phyloP scores from a whole-genome alignment of 768 basidiomycete genomes.

The Trametes meyenii region DNA sequence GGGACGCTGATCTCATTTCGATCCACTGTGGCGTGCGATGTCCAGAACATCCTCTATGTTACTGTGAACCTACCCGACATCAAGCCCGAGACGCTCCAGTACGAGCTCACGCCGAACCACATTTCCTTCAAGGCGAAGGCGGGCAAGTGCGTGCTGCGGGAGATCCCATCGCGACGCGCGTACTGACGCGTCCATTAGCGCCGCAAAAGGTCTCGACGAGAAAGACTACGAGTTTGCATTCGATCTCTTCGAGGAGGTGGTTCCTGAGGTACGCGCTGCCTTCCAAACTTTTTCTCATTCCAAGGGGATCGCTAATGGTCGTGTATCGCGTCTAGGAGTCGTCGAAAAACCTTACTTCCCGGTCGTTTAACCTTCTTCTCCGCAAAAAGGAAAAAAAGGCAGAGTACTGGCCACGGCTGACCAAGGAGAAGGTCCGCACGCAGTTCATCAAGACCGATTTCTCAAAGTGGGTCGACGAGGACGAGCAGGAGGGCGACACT shows the following conservation, averaged over 20 bases:
- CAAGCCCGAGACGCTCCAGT: slow-evolving; percentile 56
- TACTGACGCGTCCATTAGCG: slow-evolving; percentile 32
- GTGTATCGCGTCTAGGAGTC: slow-evolving; percentile 48
- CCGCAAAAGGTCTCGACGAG: slow-evolving; percentile 46
- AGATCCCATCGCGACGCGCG: background rate
- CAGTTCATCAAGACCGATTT: slow-evolving; percentile 95
- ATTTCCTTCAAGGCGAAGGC: slow-evolving; percentile 69
- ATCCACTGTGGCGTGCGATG: background rate
- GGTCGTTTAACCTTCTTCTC: slow-evolving; percentile 67
- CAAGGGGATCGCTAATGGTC: background rate
- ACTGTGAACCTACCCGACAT: slow-evolving; percentile 86
- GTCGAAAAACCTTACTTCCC: slow-evolving; percentile 61
- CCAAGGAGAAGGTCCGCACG: slow-evolving; percentile 81
- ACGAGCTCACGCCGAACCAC: slow-evolving; percentile 55
- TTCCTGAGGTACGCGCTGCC: slow-evolving; percentile 65
- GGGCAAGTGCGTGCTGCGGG: slow-evolving; percentile 52
- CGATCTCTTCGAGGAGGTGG: slow-evolving; percentile 75
- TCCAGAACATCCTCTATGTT: slow-evolving; percentile 83
- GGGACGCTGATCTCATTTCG: slow-evolving; percentile 9
- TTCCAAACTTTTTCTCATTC: background rate
- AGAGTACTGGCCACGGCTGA: slow-evolving; percentile 93
- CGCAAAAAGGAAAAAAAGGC: slow-evolving; percentile 76
- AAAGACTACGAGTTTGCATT: slow-evolving; percentile 76
- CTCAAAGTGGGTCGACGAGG: slow-evolving; percentile 94
- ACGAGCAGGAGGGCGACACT: slow-evolving; percentile 80